These are phyloP conservation scores for Lipomyces anomalus DNA, from an alignment of 805 yeast species.

Conservation along the genomic window DNA sequence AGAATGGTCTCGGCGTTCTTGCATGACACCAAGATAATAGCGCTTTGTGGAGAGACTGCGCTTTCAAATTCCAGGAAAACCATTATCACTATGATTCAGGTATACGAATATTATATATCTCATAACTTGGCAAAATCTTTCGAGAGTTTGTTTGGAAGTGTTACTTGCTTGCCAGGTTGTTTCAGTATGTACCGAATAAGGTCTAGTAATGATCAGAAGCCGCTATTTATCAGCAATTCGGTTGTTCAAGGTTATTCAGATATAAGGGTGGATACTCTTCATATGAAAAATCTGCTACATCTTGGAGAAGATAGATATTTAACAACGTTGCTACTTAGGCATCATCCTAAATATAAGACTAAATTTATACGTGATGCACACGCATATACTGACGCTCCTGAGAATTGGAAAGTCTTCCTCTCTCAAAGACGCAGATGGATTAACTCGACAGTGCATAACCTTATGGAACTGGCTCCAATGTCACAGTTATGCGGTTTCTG, in stretches of 20 bases:
- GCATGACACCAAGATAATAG: constrained; percentile 50
- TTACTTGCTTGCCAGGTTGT: constrained; percentile 63
- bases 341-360: constrained; percentile 52
- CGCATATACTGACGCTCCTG: constrained; percentile 58
- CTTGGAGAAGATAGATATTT: constrained; percentile 59
- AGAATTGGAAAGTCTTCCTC: constrained; percentile 48
- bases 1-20: constrained; percentile 55
- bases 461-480: constrained; percentile 54
- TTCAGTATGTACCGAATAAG: constrained; percentile 54
- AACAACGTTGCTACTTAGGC: constrained; percentile 50
- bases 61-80: constrained; percentile 47
- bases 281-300: constrained; percentile 53
- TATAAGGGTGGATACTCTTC: constrained; percentile 53
- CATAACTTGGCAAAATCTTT: constrained; percentile 61
- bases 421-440: constrained; percentile 68
- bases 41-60: constrained; percentile 58
- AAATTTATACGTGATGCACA: constrained; percentile 53
- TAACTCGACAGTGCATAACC: constrained; percentile 58
- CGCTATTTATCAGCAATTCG: constrained; percentile 55
- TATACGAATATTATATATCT: constrained; percentile 58
- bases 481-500: constrained; percentile 60
- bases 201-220: constrained; percentile 51
- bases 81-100: constrained; percentile 57
- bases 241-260: constrained; percentile 52
- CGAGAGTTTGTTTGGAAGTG: constrained; percentile 57